These are phyloP conservation scores for Trichoderma hamatum DNA, from an alignment of 2,329 filamentous ascomycete genomes.

Conservation along the genomic window DNA sequence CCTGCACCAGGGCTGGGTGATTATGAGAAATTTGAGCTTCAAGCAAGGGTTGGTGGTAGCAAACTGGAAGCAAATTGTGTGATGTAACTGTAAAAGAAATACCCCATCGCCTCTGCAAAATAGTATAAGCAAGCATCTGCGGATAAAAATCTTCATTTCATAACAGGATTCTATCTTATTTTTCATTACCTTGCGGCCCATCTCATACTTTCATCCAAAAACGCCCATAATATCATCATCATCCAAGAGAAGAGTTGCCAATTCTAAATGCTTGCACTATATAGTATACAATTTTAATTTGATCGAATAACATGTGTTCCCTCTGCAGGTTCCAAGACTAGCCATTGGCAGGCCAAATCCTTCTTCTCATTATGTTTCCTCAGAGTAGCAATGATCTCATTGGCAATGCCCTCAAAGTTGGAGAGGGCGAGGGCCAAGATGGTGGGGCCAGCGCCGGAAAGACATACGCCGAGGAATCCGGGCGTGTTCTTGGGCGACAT, in stretches of 20 bases:
- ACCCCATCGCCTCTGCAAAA: background rate
- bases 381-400: slow-evolving; percentile 76
- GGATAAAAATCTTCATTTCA: background rate
- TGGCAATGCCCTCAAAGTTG: slow-evolving; percentile 85
- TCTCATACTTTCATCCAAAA: background rate
- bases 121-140: background rate
- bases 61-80: background rate
- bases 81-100: background rate
- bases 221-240: slow-evolving; percentile 10
- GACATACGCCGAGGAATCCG: slow-evolving; percentile 88
- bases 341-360: slow-evolving; percentile 81
- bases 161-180: background rate
- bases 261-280: background rate
- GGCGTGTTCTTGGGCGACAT: slow-evolving; percentile 87
- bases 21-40: background rate
- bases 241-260: background rate
- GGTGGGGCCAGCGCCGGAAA: slow-evolving; percentile 92
- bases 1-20: background rate
- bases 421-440: slow-evolving; percentile 90
- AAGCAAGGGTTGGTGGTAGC: background rate
- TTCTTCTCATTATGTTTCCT: slow-evolving; percentile 58
- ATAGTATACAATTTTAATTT: background rate
- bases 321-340: slow-evolving; percentile 83
- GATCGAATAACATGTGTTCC: slow-evolving; percentile 57
- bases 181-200: background rate